Conservation (phyloP, 768 basidiomycete species). For the Gautieria morchelliformis region DNA sequence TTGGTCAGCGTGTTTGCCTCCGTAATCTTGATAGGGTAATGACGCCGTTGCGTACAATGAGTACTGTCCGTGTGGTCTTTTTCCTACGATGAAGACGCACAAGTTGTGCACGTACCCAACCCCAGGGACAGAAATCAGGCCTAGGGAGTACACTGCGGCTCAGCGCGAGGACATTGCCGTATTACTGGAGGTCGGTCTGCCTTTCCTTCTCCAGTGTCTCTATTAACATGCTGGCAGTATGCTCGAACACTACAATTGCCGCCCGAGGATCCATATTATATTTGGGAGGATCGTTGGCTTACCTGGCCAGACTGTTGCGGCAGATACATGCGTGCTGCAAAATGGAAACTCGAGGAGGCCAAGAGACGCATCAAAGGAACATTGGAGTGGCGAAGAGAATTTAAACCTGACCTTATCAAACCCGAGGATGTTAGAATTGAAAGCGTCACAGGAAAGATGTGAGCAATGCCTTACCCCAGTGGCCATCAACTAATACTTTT, state of each 20-base stretch:
- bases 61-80: neutral
- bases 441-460: constrained; percentile 86
- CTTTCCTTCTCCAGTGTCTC: neutral
- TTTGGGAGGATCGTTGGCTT: constrained; percentile 76
- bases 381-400: constrained; percentile 78
- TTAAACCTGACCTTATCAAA: constrained; percentile 72
- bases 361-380: constrained; percentile 72
- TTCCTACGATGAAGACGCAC: constrained; percentile 31
- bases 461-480: constrained; percentile 16
- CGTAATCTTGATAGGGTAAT: too few relatives aligned
- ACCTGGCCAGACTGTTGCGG: constrained; percentile 48
- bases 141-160: constrained; percentile 52
- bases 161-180: constrained; percentile 51
- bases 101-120: constrained; percentile 48
- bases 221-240: constrained; percentile 36
- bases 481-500: neutral
- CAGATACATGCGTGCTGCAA: constrained; percentile 78
- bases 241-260: constrained; percentile 57
- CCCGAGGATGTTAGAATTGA: constrained; percentile 77
- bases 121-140: constrained; percentile 41
- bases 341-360: constrained; percentile 72
- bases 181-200: constrained; percentile 43
- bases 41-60: neutral
- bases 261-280: constrained; percentile 55
- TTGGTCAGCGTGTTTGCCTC: too few relatives aligned